phyloP scores from a whole-genome alignment of 2,329 filamentous ascomycete genomes.

The Exophiala calicioides region DNA sequence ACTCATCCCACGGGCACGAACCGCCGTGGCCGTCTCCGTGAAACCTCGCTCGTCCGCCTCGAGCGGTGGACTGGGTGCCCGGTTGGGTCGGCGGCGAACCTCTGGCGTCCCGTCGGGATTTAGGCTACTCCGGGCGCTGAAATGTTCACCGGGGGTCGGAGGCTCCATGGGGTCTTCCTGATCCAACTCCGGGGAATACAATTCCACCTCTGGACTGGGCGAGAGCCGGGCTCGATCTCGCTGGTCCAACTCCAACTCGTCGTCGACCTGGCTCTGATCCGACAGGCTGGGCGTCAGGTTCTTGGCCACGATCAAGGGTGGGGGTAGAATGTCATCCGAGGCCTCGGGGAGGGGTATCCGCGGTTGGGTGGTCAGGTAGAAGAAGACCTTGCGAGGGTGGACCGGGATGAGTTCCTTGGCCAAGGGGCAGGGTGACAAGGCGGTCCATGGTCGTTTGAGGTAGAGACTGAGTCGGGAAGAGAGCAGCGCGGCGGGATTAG shows the following conservation, averaged over 20 bases:
- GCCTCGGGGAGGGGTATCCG: conserved; percentile 77
- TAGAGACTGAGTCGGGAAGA: conserved; percentile 88
- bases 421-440: conserved; percentile 77
- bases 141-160: conserved; percentile 64
- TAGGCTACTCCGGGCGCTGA: conserved; percentile 52
- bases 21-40: conserved; percentile 86
- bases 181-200: conserved; percentile 84
- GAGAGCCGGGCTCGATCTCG: conserved; percentile 68
- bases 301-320: conserved; percentile 55
- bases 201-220: conserved; percentile 88
- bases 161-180: conserved; percentile 62
- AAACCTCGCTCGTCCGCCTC: conserved; percentile 97
- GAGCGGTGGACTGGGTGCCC: conserved; percentile 81
- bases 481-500: conserved; percentile 92
- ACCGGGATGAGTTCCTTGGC: conserved; percentile 90
- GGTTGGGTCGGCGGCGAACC: conserved; percentile 48
- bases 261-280: conserved; percentile 68
- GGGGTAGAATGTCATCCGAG: conserved; percentile 53
- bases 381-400: conserved; percentile 93
- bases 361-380: conserved; percentile 86
- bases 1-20: conserved; percentile 61
- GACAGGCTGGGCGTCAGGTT: conserved; percentile 85
- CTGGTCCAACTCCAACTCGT: conserved; percentile 64
- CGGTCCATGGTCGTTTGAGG: conserved; percentile 82
- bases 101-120: conserved; percentile 36